Evolutionary conservation across 2,329 filamentous ascomycete genomes (phyloP), one percentile per base, ranked within the genome.

Genomic region (Aschersonia sp.): DNA sequence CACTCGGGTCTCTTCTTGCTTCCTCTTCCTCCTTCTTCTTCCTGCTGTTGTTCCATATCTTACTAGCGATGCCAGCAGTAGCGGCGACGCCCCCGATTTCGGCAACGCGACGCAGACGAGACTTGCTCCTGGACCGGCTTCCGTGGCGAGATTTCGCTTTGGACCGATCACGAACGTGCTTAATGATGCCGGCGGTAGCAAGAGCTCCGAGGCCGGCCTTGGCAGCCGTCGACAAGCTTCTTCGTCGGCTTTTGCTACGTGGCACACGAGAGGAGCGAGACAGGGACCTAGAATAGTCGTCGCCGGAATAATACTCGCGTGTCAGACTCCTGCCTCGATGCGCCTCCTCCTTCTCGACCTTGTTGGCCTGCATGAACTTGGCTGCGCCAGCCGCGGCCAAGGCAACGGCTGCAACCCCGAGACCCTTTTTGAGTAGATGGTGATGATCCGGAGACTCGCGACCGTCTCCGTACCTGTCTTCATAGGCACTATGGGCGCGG

Each of bases 361-460:
- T 80, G 61, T 70, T 75, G 54, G 73, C 71, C 52, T 80, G 73
- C 58, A 77, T 74, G 56, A 80, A 81, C 58, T 82, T 81, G 52
- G 77, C 72, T 4, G 78, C 78, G n/a, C 78, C 79, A 3, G 78
- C 78, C 28, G 80, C 75, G 5, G 78, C 79, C 30, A 82, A 67
- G 12, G 78, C 78, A 29, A 79, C 77, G 7, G 78, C 78, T 6
- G 79, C 79, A 42, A 82, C 69, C 32, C 78, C 79, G 29, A 82
- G 65, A 29, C 77, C 78, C 1, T 76, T 80, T 60, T 79, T 79
- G 48, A 82, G 65, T 45, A 71, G 71, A 42, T 68, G 71, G 40
- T 68, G 65, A 45, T 66, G 63, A 41, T 70, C 62, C 9, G 63
- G 65, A 9, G 64, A 68, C 12, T 61, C 63, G 28, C 60, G 58